phyloP scores from a whole-genome alignment of 768 basidiomycete genomes.

The Lactifluus echinatus region DNA sequence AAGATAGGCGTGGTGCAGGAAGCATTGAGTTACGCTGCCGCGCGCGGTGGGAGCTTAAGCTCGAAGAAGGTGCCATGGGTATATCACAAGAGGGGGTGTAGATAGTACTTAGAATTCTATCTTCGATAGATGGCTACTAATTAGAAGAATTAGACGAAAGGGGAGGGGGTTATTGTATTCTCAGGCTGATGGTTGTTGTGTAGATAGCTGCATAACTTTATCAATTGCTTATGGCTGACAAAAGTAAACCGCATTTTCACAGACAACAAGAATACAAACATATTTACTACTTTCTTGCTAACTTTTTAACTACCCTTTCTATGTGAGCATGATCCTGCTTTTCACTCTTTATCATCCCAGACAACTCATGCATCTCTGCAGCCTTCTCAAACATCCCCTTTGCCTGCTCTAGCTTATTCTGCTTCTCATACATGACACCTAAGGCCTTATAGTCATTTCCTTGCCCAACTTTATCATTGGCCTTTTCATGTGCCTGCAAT shows the following conservation, averaged over 20 bases:
- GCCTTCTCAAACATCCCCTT: conserved; percentile 14
- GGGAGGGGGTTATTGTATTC: no score
- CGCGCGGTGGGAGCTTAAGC: no score
- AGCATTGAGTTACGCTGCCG: conserved; percentile 15
- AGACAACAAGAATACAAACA: no score
- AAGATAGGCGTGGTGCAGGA: conserved; percentile 5
- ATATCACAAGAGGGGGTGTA: not conserved
- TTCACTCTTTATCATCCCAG: not conserved
- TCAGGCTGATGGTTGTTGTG: no score
- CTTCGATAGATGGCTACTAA: no score
- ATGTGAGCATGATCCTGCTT: conserved; percentile 3
- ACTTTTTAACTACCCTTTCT: conserved; percentile 1
- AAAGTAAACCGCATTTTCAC: no score
- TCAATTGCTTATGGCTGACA: no score
- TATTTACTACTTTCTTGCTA: not conserved
- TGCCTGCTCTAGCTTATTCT: not conserved
- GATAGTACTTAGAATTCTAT: no score
- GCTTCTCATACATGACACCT: conserved; percentile 10
- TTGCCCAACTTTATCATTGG: conserved; percentile 14
- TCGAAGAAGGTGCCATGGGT: conserved; percentile 4
- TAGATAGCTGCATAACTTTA: no score
- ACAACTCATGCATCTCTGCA: conserved; percentile 8
- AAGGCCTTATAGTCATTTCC: conserved; percentile 12
- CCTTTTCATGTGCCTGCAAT: conserved; percentile 1
- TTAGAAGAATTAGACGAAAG: no score